Conservation (phyloP, 163 green algal species). For the Volvox carteri region DNA sequence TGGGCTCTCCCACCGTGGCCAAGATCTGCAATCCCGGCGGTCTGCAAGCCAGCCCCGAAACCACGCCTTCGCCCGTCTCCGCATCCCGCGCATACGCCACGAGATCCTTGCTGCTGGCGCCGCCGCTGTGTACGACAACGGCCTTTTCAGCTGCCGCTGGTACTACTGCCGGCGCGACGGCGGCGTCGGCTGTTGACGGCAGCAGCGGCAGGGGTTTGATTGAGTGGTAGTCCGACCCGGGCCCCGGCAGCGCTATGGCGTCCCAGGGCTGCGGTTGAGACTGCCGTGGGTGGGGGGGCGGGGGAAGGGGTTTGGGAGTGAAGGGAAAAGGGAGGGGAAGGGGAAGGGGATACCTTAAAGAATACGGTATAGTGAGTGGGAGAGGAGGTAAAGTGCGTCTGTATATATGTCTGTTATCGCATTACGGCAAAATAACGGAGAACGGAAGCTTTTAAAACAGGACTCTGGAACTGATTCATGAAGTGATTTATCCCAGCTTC, state of each 20-base stretch:
- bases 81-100: slow-evolving; percentile 25
- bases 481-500: no score
- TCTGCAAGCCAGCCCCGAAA: slow-evolving; percentile 46
- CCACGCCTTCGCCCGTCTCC: slow-evolving; percentile 34
- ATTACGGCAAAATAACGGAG: no score
- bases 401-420: no score
- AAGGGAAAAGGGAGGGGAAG: background rate
- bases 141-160: slow-evolving; percentile 6
- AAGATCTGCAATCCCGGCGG: slow-evolving; percentile 48
- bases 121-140: slow-evolving; percentile 5
- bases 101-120: slow-evolving; percentile 28
- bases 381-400: no score
- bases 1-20: slow-evolving; percentile 1
- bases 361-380: no score
- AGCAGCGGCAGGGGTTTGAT: background rate
- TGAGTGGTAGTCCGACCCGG: background rate
- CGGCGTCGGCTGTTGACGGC: no score
- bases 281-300: no score
- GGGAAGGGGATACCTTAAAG: no score
- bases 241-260: background rate
- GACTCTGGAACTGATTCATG: no score
- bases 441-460: no score
- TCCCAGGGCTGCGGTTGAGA: slow-evolving; percentile 7
- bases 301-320: background rate
- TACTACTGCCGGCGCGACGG: background rate